Percentiles rank a stretch among this genome's conserved stretches.
Conservation (phyloP, 306 rosid genomes). For the Lathyrus tuberosus region DNA sequence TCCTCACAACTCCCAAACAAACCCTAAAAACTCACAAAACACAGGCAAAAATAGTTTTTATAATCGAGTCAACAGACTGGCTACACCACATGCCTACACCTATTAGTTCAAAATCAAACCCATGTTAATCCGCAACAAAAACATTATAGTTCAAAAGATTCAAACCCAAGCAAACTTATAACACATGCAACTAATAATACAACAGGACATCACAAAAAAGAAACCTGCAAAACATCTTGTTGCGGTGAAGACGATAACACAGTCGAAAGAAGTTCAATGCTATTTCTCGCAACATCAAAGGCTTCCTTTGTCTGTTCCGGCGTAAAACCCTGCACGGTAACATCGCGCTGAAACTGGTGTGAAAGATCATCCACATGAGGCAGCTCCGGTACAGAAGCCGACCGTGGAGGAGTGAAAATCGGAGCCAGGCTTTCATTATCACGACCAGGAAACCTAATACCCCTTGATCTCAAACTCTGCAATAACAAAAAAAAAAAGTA, state of each 20-base stretch:
- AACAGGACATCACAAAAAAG: constrained; percentile 3
- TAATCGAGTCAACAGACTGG: background rate
- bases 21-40: constrained; percentile 5
- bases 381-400: constrained; percentile 62
- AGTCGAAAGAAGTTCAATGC: constrained; percentile 88
- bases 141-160: background rate
- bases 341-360: constrained; percentile 57
- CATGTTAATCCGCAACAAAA: constrained; percentile 1
- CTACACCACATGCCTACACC: background rate
- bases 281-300: constrained; percentile 90
- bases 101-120: constrained; percentile 4
- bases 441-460: constrained; percentile 92
- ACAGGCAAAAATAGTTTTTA: constrained; percentile 12
- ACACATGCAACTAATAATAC: background rate
- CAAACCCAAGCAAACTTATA: background rate
- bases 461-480: constrained; percentile 93
- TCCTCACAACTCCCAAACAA: background rate
- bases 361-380: constrained; percentile 47
- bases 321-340: constrained; percentile 63
- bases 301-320: constrained; percentile 91
- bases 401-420: constrained; percentile 84
- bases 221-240: constrained; percentile 85
- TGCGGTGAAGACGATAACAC: constrained; percentile 90
- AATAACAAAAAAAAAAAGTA: background rate
- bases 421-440: constrained; percentile 98